Base-by-base conservation (phyloP, 768 basidiomycete genomes). In the Mycena metata region DNA sequence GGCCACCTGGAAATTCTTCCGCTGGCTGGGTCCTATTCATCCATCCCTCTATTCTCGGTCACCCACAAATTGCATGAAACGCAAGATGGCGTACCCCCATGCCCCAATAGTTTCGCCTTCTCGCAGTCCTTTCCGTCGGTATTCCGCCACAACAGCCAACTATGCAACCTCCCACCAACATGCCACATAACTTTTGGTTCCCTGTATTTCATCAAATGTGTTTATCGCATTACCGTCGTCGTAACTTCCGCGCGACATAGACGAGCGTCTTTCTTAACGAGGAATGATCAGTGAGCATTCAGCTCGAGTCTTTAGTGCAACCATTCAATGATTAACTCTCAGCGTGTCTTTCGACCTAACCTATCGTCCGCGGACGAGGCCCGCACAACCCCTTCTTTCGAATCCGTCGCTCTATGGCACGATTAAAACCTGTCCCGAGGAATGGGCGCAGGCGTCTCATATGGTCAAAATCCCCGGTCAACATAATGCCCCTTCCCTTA, bases 361-460 rank as follows among this genome's bases (percentile, higher is more conserved):
- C 13, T 60, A 54, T 39, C 51, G 51, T n/a, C 58, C 51, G 10
- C 50, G 45, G 10, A 54, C 35, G 12, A 13, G 65, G 21, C 65
- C 65, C 13, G 36, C 58, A 15, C 65, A 47, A 41, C 65, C 65
- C 13, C 26, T 60, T 30, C 35, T 66, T 19, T n/a, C 10, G 17
- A 60, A 59, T 36, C 58, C 65, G 17, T 66, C 65, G 0, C 30
- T 66, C 3, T 19, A 46, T 33, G 65, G 36, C 16, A 66, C 65
- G 3, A 51, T 60, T 17, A 66, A 66, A 43, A 21, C n/a, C 21
- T 60, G 58, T 24, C 65, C 65, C 6, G 65, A 66, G 30, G 65
- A 66, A 51, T 66, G 65, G 65, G 16, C 10, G 35, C 65, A 66
- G 43, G 43, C 19, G 8, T 11, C 57, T 11, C 45, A 36, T 24